Conservation (phyloP, 2,329 filamentous ascomycete species). For the Fusarium denticulatum region DNA sequence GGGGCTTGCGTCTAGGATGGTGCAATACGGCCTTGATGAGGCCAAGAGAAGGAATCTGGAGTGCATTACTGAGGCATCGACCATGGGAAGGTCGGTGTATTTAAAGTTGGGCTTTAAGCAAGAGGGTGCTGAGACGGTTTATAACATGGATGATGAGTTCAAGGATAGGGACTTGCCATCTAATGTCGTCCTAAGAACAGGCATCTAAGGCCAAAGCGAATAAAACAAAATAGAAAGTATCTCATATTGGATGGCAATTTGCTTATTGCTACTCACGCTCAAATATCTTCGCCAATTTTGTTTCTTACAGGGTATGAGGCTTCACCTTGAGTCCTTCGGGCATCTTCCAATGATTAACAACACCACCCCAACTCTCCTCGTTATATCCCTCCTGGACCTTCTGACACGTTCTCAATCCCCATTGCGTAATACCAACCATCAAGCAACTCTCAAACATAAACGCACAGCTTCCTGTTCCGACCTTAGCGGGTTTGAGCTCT, state of each 20-base stretch:
- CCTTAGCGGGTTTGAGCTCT: slow-evolving; percentile 64
- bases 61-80: slow-evolving; percentile 57
- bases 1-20: slow-evolving; percentile 57
- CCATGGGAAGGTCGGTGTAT: slow-evolving; percentile 60
- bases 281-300: slow-evolving; percentile 3
- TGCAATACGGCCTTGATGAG: slow-evolving; percentile 59
- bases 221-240: not conserved
- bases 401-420: slow-evolving; percentile 69
- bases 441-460: slow-evolving; percentile 77
- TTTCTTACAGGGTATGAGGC: slow-evolving; percentile 28
- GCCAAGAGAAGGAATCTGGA: slow-evolving; percentile 54
- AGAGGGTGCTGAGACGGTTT: slow-evolving; percentile 54
- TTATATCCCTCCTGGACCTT: slow-evolving; percentile 75
- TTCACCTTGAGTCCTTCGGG: slow-evolving; percentile 50
- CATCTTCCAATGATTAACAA: slow-evolving; percentile 70
- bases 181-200: slow-evolving; percentile 60
- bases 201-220: not conserved
- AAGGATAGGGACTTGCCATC: slow-evolving; percentile 49
- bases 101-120: slow-evolving; percentile 56
- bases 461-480: slow-evolving; percentile 69
- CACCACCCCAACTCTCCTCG: slow-evolving; percentile 80
- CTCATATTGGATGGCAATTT: not conserved
- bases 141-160: slow-evolving; percentile 56
- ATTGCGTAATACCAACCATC: slow-evolving; percentile 78
- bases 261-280: not conserved